phyloP scores from a whole-genome alignment of 2,329 filamentous ascomycete species.

The Fusarium fujikuroi region DNA sequence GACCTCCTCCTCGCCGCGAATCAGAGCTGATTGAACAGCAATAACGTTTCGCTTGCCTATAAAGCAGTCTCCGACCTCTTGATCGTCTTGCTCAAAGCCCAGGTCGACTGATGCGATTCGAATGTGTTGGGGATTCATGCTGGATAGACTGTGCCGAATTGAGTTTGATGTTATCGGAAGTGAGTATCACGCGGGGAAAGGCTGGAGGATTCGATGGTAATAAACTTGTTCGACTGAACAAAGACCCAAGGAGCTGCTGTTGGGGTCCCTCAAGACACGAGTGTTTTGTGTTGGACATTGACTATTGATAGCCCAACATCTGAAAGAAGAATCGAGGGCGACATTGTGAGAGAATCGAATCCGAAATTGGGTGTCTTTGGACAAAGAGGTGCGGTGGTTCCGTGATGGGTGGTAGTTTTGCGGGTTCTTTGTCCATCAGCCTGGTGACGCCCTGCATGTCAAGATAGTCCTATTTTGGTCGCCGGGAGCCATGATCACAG shows the following conservation, averaged over 20 bases:
- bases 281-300: background rate
- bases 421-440: conserved; percentile 33
- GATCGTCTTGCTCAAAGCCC: background rate
- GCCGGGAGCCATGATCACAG: background rate
- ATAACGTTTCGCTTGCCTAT: conserved; percentile 3
- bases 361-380: conserved; percentile 10
- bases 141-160: background rate
- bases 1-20: conserved; percentile 29
- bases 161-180: background rate
- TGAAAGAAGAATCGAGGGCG: conserved; percentile 11
- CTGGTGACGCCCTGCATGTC: background rate
- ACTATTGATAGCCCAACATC: background rate
- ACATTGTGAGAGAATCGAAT: conserved; percentile 26
- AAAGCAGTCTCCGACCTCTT: background rate
- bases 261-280: background rate
- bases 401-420: conserved; percentile 13
- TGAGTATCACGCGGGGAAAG: background rate
- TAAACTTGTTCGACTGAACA: conserved; percentile 36
- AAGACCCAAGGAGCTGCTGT: conserved; percentile 18
- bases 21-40: conserved; percentile 31
- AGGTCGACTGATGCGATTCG: background rate
- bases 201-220: conserved; percentile 26
- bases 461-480: conserved; percentile 21
- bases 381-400: conserved; percentile 24
- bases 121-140: conserved; percentile 9